Conservation (phyloP, 805 yeast species). For the Saturnispora quitensis region DNA sequence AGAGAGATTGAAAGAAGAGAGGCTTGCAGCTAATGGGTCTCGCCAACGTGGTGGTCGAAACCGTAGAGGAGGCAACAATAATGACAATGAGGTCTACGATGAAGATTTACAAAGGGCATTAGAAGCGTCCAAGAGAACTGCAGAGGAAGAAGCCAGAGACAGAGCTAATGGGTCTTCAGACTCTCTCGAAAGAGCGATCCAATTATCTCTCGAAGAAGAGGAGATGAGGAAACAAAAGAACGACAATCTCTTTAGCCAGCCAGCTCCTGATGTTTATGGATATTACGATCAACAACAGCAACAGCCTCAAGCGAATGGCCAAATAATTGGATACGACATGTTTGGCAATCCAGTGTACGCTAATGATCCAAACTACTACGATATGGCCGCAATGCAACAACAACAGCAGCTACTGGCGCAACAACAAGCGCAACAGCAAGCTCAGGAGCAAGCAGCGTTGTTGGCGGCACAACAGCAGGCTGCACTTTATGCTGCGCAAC, state of each 20-base stretch:
- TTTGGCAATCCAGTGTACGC: conserved; percentile 59
- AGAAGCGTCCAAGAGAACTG: conserved; percentile 71
- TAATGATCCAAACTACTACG: conserved; percentile 24
- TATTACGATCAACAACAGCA: conserved; percentile 24
- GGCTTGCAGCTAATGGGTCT: conserved; percentile 31
- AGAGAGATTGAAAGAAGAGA: conserved; percentile 65
- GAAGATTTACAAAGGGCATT: conserved; percentile 73
- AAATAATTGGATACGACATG: conserved; percentile 41
- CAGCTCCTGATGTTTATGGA: conserved; percentile 25
- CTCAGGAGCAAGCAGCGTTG: conserved; percentile 11
- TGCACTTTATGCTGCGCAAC: conserved; percentile 12
- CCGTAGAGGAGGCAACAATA: conserved; percentile 22
- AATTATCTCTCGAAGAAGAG: conserved; percentile 69
- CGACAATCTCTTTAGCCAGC: conserved; percentile 43
- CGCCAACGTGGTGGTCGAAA: conserved; percentile 16
- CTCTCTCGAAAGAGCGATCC: conserved; percentile 59
- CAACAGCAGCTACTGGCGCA: conserved; percentile 15
- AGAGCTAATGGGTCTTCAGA: conserved; percentile 46
- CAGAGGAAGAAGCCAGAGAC: conserved; percentile 69
- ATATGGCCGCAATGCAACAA: conserved; percentile 36
- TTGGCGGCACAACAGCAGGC: conserved; percentile 19
- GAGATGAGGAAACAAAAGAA: conserved; percentile 45
- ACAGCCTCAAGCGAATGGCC: conserved; percentile 26
- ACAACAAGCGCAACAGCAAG: conserved; percentile 8
- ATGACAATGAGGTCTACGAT: conserved; percentile 44